Conservation (phyloP, 441 rosid genomes). For the Euphorbia celastroides region DNA sequence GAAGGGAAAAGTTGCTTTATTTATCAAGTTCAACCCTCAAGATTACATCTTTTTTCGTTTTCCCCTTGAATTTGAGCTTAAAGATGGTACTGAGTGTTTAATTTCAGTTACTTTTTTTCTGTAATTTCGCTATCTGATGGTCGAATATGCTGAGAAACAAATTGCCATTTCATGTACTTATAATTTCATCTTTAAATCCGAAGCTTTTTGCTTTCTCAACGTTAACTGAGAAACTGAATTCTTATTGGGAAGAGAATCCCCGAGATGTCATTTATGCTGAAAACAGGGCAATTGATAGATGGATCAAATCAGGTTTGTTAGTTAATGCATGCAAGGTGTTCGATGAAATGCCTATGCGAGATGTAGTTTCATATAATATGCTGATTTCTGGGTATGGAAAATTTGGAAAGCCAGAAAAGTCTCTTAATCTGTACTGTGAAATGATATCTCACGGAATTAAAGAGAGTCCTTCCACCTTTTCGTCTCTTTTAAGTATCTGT, state of each 20-base stretch:
- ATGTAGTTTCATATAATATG: constrained; percentile 57
- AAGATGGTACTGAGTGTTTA: neutral
- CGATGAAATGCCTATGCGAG: constrained; percentile 47
- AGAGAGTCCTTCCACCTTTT: constrained; percentile 58
- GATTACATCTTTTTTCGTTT: neutral
- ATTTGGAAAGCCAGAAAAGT: constrained; percentile 32
- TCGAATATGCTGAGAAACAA: constrained; percentile 28
- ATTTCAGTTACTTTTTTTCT: neutral
- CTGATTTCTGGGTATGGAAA: constrained; percentile 46
- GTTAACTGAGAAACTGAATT: constrained; percentile 18
- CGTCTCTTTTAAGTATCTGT: constrained; percentile 56
- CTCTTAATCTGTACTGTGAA: constrained; percentile 40
- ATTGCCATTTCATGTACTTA: constrained; percentile 25
- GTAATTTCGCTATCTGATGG: neutral
- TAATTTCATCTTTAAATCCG: constrained; percentile 26
- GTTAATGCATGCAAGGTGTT: constrained; percentile 44
- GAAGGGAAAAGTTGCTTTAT: neutral
- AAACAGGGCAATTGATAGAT: constrained; percentile 37
- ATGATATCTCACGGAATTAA: constrained; percentile 46
- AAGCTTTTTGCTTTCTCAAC: constrained; percentile 18
- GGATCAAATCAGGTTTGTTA: constrained; percentile 37
- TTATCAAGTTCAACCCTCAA: neutral
- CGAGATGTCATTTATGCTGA: constrained; percentile 28
- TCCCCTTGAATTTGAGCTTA: neutral
- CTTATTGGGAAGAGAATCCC: constrained; percentile 28